phyloP scores from a whole-genome alignment of 495 filamentous ascomycete species.

The Daldinia concentrica region DNA sequence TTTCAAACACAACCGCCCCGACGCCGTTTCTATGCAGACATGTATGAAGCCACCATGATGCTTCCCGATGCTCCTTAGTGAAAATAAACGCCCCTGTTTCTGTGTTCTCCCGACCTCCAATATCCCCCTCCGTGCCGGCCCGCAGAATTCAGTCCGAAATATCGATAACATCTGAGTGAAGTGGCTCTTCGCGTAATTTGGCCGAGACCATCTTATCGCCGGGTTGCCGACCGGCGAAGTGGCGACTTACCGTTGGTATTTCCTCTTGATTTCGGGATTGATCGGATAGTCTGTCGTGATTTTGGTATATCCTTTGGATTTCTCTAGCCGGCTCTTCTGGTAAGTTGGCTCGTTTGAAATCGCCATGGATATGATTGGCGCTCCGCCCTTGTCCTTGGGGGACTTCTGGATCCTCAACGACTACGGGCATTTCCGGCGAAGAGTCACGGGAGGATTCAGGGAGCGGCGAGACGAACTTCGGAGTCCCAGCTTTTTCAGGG shows the following conservation, averaged over 20 bases:
- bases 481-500: neutral
- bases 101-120: neutral
- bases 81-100: slow-evolving; percentile 3
- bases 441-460: slow-evolving; percentile 7
- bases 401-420: slow-evolving; percentile 25
- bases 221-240: slow-evolving; percentile 26
- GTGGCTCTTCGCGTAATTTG: slow-evolving; percentile 26
- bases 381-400: neutral
- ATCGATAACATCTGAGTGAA: slow-evolving; percentile 9
- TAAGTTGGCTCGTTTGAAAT: neutral
- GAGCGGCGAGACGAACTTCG: slow-evolving; percentile 27
- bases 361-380: neutral
- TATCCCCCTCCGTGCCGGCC: neutral
- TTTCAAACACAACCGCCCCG: slow-evolving; percentile 11
- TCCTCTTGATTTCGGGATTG: slow-evolving; percentile 8
- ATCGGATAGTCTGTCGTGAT: neutral
- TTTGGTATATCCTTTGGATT: neutral
- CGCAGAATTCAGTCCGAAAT: slow-evolving; percentile 27
- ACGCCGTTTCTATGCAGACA: slow-evolving; percentile 37
- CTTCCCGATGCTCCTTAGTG: slow-evolving; percentile 5
- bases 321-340: neutral
- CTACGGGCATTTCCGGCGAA: slow-evolving; percentile 20
- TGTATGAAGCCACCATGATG: slow-evolving; percentile 20
- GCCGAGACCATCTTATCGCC: slow-evolving; percentile 30
- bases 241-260: slow-evolving; percentile 16